phyloP scores from a whole-genome alignment of 2,329 filamentous ascomycete genomes.

The Pseudogymnoascus sp. region DNA sequence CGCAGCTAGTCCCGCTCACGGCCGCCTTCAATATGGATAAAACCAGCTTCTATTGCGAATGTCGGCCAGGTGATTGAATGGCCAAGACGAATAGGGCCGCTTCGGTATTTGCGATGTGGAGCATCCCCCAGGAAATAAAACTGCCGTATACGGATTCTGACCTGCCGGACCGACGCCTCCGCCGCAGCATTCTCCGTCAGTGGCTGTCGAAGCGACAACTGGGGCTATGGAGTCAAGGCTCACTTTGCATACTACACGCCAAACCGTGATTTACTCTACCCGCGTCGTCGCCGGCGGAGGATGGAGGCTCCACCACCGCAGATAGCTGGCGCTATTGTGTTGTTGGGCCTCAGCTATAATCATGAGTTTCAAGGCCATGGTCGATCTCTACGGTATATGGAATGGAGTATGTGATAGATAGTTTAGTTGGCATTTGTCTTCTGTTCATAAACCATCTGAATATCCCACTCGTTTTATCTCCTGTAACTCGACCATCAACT shows the following conservation, averaged over 20 bases:
- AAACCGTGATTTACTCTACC: background rate
- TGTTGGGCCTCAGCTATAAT: background rate
- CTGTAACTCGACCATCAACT: background rate
- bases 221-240: background rate
- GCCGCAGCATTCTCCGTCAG: background rate
- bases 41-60: background rate
- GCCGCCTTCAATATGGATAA: background rate
- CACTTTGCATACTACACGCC: too few relatives aligned
- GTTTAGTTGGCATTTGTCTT: background rate
- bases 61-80: background rate
- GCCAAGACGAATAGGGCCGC: background rate
- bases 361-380: background rate
- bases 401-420: background rate
- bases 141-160: background rate
- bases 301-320: background rate
- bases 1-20: background rate
- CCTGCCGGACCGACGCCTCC: background rate
- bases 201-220: background rate
- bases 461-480: background rate
- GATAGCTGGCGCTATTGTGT: background rate
- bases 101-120: constrained; percentile 1
- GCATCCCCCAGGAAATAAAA: background rate
- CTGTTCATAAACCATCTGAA: background rate
- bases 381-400: constrained; percentile 5
- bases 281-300: background rate